Percentiles rank a stretch among this genome's conserved stretches.
Conservation (phyloP, 2,329 filamentous ascomycete species). For the Aspergillus pseudonomiae region DNA sequence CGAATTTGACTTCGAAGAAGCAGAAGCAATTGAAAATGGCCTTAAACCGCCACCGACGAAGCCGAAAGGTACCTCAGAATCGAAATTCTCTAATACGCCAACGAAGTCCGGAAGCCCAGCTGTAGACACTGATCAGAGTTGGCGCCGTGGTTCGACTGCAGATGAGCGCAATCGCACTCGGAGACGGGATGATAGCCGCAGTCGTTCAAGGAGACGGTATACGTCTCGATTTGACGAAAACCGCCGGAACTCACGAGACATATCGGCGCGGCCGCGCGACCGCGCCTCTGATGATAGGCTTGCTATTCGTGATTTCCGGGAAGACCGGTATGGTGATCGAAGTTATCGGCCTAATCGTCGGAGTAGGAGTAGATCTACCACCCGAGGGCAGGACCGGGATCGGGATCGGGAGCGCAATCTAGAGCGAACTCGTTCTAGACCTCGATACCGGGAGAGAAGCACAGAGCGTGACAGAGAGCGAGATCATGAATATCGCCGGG, state of each 20-base stretch:
- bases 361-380: constrained; percentile 39
- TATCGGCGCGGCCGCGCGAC: constrained; percentile 34
- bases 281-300: constrained; percentile 38
- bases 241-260: constrained; percentile 33
- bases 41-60: constrained; percentile 36
- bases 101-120: constrained; percentile 34
- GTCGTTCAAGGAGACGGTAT: constrained; percentile 32
- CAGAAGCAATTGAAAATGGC: constrained; percentile 45
- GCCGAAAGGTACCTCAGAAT: constrained; percentile 30
- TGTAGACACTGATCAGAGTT: constrained; percentile 27
- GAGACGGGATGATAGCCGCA: constrained; percentile 31
- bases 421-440: constrained; percentile 17
- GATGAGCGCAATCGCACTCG: constrained; percentile 31
- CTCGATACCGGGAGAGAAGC: constrained; percentile 12
- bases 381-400: constrained; percentile 31
- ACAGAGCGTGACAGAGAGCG: constrained; percentile 19
- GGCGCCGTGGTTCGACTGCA: constrained; percentile 31
- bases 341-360: constrained; percentile 38
- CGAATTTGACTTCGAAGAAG: constrained; percentile 55
- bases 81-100: constrained; percentile 30
- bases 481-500: constrained; percentile 6
- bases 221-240: constrained; percentile 35
- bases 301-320: constrained; percentile 34
- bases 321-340: constrained; percentile 31
- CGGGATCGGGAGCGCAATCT: constrained; percentile 29